Conservation (phyloP, 2,329 filamentous ascomycete species). For the Talaromyces sp. region DNA sequence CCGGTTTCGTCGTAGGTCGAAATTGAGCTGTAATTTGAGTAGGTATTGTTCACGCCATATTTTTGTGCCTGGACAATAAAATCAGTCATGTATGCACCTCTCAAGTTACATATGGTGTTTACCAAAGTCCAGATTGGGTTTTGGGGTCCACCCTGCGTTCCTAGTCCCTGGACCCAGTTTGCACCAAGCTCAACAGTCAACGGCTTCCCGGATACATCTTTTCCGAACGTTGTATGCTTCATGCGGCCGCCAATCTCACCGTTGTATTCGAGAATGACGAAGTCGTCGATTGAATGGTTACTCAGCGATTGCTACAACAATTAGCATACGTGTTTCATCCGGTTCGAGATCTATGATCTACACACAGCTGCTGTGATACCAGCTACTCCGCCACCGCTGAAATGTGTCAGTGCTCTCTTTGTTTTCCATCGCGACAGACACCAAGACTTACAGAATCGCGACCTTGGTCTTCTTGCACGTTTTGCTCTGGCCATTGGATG, state of each 20-base stretch:
- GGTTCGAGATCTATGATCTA: not conserved
- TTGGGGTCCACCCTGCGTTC: slow-evolving; percentile 36
- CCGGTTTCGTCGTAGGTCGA: slow-evolving; percentile 57
- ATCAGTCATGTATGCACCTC: not conserved
- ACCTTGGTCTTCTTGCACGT: slow-evolving; percentile 27
- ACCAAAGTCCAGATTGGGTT: slow-evolving; percentile 58
- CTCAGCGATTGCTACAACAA: slow-evolving; percentile 48
- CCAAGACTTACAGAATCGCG: slow-evolving; percentile 24
- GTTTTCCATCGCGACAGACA: not conserved
- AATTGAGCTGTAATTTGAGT: slow-evolving; percentile 55
- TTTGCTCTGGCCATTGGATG: not conserved
- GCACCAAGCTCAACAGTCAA: slow-evolving; percentile 60
- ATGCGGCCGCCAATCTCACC: slow-evolving; percentile 58
- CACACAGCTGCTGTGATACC: slow-evolving; percentile 57
- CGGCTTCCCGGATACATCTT: slow-evolving; percentile 44
- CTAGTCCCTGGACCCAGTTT: slow-evolving; percentile 54
- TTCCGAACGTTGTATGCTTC: slow-evolving; percentile 52
- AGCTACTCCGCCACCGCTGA: slow-evolving; percentile 53
- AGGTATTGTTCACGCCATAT: slow-evolving; percentile 49
- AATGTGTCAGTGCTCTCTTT: not conserved
- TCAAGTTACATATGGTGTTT: slow-evolving; percentile 6
- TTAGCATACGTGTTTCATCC: not conserved
- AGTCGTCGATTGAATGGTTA: slow-evolving; percentile 57
- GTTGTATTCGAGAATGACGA: slow-evolving; percentile 60
- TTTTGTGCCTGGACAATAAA: slow-evolving; percentile 44